Percentiles rank a stretch among this genome's conserved stretches.
Conservation (phyloP, 306 rosid genomes). For the Canavalia gladiata region DNA sequence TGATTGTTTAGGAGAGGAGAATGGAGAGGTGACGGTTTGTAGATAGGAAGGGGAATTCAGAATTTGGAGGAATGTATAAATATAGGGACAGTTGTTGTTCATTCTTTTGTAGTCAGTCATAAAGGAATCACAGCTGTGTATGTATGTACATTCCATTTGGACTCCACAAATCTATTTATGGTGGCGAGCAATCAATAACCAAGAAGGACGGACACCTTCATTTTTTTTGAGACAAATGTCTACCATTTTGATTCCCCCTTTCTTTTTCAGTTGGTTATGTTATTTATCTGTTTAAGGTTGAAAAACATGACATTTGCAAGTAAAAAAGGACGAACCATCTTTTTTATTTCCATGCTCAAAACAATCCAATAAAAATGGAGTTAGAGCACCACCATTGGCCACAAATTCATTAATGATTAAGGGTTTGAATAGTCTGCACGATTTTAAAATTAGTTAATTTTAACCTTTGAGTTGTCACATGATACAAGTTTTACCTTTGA, state of each 20-base stretch:
- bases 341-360: neutral
- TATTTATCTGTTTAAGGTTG: neutral
- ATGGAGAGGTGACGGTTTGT: conserved; percentile 58
- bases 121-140: conserved; percentile 55
- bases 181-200: conserved; percentile 62
- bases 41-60: conserved; percentile 54
- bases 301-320: neutral
- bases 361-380: neutral
- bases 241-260: neutral
- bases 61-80: neutral
- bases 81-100: conserved; percentile 52
- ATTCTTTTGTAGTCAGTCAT: conserved; percentile 75
- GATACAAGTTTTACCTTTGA: no score
- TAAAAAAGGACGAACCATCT: neutral
- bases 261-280: neutral
- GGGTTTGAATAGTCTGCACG: neutral
- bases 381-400: neutral
- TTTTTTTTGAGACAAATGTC: neutral
- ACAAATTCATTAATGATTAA: neutral
- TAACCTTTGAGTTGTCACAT: no score
- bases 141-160: conserved; percentile 50
- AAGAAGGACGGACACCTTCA: neutral
- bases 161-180: conserved; percentile 53
- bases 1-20: conserved; percentile 24
- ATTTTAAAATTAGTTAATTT: neutral